Base-by-base conservation (phyloP, 495 filamentous ascomycete species). In the Xylaria nigripes region DNA sequence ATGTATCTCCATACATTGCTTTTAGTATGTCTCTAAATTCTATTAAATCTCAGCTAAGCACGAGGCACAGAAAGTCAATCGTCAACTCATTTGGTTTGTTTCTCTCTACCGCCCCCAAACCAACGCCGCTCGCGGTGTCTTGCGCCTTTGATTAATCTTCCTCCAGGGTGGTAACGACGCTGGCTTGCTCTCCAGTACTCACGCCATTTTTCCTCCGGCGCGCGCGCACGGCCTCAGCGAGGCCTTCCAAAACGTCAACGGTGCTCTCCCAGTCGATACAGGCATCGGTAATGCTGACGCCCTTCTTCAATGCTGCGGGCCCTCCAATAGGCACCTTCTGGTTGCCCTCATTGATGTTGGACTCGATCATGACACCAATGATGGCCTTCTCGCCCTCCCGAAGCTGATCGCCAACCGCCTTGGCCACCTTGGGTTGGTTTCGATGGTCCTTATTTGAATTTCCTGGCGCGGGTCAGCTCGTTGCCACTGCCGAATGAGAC, bases 341-440 rank as follows among this genome's bases (percentile, higher is more conserved):
- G 76, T 86, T 81, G 64, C 93, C 93, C 74, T 96, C 93, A 67
- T 90, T 81, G 79, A 98, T 90, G 72, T 97, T 93, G 61, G 88
- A 94, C 74, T 98, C 93, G 61, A 98, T 95, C 93, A 98, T 98
- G 57, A 97, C 86, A 59, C 92, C 93, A 57, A 97, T 79, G 64
- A 98, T 96, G 51, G 79, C 87, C 46, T 80, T 83, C 73, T 98
- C 87, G 40, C 93, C 93, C 61, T 84, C 83, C 40, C 86, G 85
- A 38, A 98, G 70, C 75, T 98, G 93, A 40, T 90, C 84, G 24
- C 83, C 84, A 45, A 98, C 77, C 56, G 76, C 78, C 71, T 86
- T 80, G 36, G 90, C 91, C 18, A 98, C 93, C 61, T 90, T 78
- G 55, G 94, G 94, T 76, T 98, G 93, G 71, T 97, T 98, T 48